Evolutionary conservation across 768 basidiomycete species (phyloP).

Genomic region (Galerina marginata): DNA sequence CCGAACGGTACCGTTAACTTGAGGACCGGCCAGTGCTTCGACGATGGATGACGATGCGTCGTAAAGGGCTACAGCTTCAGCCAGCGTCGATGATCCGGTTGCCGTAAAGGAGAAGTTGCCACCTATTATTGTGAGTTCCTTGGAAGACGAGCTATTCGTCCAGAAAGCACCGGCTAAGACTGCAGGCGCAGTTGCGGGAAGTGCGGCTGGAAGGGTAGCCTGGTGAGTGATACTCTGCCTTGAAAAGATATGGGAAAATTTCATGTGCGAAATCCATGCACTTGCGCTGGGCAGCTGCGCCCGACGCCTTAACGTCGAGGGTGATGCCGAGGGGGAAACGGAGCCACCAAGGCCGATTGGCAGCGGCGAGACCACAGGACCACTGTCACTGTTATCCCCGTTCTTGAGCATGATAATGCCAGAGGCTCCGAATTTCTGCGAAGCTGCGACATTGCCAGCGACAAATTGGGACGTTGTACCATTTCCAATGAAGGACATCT

Average conservation of each 20-base stretch:
- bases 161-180: conserved; percentile 89
- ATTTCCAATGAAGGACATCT: conserved; percentile 72
- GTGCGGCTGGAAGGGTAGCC: conserved; percentile 57
- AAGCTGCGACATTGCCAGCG: conserved; percentile 67
- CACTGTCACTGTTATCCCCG: conserved; percentile 51
- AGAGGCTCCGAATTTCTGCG: conserved; percentile 70
- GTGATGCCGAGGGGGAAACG: conserved; percentile 35
- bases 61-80: conserved; percentile 74
- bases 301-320: conserved; percentile 42
- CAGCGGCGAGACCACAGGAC: conserved; percentile 67
- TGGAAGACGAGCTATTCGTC: conserved; percentile 74
- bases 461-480: conserved; percentile 68
- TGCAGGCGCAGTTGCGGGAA: conserved; percentile 72
- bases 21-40: conserved; percentile 60
- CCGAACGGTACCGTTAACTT: conserved; percentile 77
- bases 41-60: conserved; percentile 55
- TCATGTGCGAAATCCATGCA: conserved; percentile 56
- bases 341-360: conserved; percentile 56
- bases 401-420: conserved; percentile 84
- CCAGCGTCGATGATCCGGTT: conserved; percentile 41
- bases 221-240: conserved; percentile 55
- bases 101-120: conserved; percentile 82
- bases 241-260: conserved; percentile 48
- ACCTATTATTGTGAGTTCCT: conserved; percentile 78
- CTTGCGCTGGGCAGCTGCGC: conserved; percentile 15